phyloP scores from a whole-genome alignment of 768 basidiomycete species.

The Collybia mongolica region DNA sequence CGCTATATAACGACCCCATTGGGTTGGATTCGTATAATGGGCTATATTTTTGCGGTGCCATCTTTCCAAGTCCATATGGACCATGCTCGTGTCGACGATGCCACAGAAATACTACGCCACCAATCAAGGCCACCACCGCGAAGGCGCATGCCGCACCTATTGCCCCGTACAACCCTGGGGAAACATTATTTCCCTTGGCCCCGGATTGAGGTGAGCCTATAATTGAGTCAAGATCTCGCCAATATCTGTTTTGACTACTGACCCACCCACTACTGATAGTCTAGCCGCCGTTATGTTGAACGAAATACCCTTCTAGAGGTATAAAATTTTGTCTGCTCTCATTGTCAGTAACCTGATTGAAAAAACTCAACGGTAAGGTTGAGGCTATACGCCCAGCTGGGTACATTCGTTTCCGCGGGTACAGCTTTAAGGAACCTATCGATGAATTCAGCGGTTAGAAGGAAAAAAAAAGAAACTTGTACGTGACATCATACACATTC shows the following conservation, averaged over 20 bases:
- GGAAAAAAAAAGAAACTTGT: background rate
- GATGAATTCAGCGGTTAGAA: background rate
- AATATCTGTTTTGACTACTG: too few species aligned
- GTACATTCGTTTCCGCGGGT: constrained; percentile 4
- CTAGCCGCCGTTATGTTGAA: constrained; percentile 1
- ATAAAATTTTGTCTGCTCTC: background rate
- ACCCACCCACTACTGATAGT: too few species aligned
- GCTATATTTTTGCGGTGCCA: background rate
- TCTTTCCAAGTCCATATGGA: background rate
- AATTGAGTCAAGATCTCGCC: too few species aligned
- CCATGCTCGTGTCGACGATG: constrained; percentile 3
- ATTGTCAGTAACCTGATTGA: background rate
- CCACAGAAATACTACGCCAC: constrained; percentile 3
- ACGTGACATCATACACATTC: constrained; percentile 1
- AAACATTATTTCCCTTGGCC: constrained; percentile 1
- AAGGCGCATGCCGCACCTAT: constrained; percentile 14
- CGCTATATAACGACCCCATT: constrained; percentile 2
- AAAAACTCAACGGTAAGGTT: background rate
- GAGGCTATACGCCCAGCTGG: constrained; percentile 3
- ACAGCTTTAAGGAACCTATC: background rate
- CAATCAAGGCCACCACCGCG: constrained; percentile 2
- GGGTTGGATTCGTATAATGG: constrained; percentile 5
- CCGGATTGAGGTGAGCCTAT: too few species aligned
- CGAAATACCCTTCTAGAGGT: background rate
- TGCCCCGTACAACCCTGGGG: constrained; percentile 4